Evolutionary conservation across 352 stramenopile species (phyloP).

Genomic region (Phytophthora pisi): DNA sequence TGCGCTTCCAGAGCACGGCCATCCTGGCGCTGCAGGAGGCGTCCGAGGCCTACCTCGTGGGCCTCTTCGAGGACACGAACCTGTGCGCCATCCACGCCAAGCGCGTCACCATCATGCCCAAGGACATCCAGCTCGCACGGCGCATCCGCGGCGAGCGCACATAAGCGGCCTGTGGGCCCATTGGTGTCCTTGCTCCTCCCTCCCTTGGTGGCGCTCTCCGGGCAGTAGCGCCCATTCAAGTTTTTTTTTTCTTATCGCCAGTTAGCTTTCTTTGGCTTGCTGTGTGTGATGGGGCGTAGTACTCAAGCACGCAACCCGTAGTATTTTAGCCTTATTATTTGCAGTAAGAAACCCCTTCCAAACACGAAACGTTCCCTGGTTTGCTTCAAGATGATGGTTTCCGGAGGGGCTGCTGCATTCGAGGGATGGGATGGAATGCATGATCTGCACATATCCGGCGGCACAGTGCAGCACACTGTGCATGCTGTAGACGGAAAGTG

Average conservation of each 20-base stretch:
- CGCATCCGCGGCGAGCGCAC: slow-evolving; percentile 92
- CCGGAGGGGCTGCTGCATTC: too few relatives aligned
- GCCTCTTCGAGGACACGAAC: slow-evolving; percentile 96
- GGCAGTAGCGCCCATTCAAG: background rate
- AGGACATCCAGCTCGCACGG: slow-evolving; percentile 95
- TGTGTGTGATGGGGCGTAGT: slow-evolving; percentile 47
- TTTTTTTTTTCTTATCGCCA: slow-evolving; percentile 40
- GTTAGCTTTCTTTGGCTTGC: slow-evolving; percentile 37
- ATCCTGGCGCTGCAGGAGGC: slow-evolving; percentile 93
- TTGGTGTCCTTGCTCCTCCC: slow-evolving; percentile 9
- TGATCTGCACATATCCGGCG: too few relatives aligned
- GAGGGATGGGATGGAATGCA: too few relatives aligned
- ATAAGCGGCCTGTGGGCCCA: slow-evolving; percentile 35
- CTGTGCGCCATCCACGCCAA: slow-evolving; percentile 96
- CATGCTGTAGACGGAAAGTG: too few relatives aligned
- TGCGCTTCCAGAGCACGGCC: slow-evolving; percentile 96
- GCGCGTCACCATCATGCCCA: slow-evolving; percentile 97
- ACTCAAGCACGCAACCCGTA: slow-evolving; percentile 38
- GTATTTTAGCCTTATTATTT: slow-evolving; percentile 58
- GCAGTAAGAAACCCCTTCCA: slow-evolving; percentile 40
- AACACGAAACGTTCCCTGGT: slow-evolving; percentile 11
- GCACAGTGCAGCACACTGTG: too few relatives aligned
- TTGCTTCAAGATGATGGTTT: background rate
- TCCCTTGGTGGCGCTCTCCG: background rate
- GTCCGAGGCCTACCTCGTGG: slow-evolving; percentile 94